Evolutionary conservation across 768 basidiomycete genomes (phyloP).

Genomic region (Suillus ampliporus): DNA sequence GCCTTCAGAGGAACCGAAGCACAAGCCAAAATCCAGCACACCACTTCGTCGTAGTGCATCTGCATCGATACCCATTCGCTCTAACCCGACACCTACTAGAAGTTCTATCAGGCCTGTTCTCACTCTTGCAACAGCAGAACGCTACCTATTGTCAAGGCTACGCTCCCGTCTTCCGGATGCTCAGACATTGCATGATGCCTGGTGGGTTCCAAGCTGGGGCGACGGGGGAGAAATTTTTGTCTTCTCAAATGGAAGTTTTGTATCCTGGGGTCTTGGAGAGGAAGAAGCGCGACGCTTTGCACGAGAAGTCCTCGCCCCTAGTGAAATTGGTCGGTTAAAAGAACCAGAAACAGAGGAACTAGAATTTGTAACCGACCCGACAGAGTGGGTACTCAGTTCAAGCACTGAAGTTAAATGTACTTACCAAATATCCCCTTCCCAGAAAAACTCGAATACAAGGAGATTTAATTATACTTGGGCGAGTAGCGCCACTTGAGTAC

Average conservation of each 20-base stretch:
- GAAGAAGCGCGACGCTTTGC: constrained; percentile 74
- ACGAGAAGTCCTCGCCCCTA: constrained; percentile 59
- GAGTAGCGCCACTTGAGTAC: constrained; percentile 62
- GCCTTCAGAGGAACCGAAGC: constrained; percentile 41
- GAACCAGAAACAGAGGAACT: constrained; percentile 88
- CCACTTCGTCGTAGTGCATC: constrained; percentile 83
- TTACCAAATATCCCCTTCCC: constrained; percentile 1
- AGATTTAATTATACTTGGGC: constrained; percentile 89
- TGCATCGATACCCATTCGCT: constrained; percentile 84
- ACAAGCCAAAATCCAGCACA: constrained; percentile 84
- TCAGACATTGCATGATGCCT: constrained; percentile 72
- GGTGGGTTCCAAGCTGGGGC: constrained; percentile 81
- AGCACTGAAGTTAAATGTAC: background rate
- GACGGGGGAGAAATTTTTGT: constrained; percentile 84
- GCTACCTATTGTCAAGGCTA: constrained; percentile 73
- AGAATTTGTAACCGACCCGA: constrained; percentile 91
- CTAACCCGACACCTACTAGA: constrained; percentile 85
- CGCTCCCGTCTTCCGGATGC: constrained; percentile 61
- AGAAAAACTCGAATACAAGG: constrained; percentile 90
- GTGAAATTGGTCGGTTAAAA: constrained; percentile 67
- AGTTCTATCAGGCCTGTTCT: constrained; percentile 77
- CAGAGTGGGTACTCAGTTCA: constrained; percentile 60
- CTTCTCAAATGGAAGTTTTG: constrained; percentile 87
- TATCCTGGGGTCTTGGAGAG: constrained; percentile 89
- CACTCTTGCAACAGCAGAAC: constrained; percentile 84